Conservation (phyloP, 306 rosid species). For the Trichosanthes truncata region DNA sequence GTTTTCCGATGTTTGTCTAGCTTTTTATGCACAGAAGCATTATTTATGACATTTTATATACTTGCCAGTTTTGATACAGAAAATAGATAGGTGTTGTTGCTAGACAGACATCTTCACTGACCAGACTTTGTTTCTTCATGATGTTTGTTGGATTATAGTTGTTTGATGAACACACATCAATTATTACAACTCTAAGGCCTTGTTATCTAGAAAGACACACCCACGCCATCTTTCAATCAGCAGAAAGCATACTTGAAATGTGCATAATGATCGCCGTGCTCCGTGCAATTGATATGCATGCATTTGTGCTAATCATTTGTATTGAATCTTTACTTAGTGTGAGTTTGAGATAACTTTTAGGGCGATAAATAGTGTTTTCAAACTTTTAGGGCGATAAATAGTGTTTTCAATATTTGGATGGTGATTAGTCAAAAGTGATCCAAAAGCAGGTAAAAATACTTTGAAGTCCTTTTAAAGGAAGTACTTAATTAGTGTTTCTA, state of each 20-base stretch:
- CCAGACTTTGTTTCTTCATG: neutral
- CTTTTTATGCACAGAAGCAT: neutral
- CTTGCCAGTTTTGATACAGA: neutral
- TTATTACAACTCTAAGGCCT: neutral
- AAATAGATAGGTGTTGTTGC: neutral
- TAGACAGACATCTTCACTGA: conserved; percentile 2
- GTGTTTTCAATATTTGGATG: neutral
- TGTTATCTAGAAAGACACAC: conserved; percentile 6
- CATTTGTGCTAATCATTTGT: conserved; percentile 7
- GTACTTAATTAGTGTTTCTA: neutral
- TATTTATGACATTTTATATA: neutral
- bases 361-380: neutral
- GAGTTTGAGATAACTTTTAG: neutral
- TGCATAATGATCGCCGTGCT: neutral
- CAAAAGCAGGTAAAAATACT: neutral
- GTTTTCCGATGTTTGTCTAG: neutral
- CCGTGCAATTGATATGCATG: conserved; percentile 1
- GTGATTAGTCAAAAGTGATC: neutral
- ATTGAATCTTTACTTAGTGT: neutral
- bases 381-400: neutral
- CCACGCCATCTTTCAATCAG: conserved; percentile 7
- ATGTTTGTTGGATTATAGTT: neutral
- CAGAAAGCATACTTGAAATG: neutral
- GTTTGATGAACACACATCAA: conserved; percentile 2
- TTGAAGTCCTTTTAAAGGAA: neutral